Base-by-base conservation (phyloP, 768 basidiomycete genomes). In the Lentinula edodes region DNA sequence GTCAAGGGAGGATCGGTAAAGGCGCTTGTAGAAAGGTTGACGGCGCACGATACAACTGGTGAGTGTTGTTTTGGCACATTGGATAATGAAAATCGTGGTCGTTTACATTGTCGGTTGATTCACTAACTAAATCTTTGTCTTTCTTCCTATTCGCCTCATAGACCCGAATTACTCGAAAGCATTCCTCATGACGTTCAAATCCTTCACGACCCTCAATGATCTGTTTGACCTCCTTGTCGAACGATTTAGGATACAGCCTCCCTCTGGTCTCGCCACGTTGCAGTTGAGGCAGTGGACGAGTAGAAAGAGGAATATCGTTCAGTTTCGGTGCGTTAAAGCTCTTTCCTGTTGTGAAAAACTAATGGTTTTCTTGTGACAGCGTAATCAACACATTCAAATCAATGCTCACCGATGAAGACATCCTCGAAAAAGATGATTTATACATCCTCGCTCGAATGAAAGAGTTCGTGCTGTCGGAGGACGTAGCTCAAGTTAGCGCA, bases 171-270 rank as follows among this genome's bases (percentile, higher is more conserved):
- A 89, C 74, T 90, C 82, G 71, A 88, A 89, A 70, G 88, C 95
- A 0, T 98, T 98, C 82, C 75, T 98, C 65, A 89, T 97, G 85
- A 97, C 96, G 0, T 97, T 93, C 80, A 93, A 95, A 69, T 95
- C 93, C 0, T 98, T 98, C 73, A 92, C 91, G 15, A 88, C 87
- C 5, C 77, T 91, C 50, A 84, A 91, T 60, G 88, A 93, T 52
- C 76, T 98, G 8, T 88, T 96, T 59, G 87, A 93, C 61, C 79
- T 90, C 16, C 85, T 98, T 18, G 82, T 90, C 6, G 79, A 83
- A 48, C 86, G 96, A 16, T 98, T 94, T 75, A 80, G 82, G 66
- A 88, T 95, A 32, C 79, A 83, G 53, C 81, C 91, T 23, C 96
- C 95, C 0, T 78, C 82, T 5, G 86, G 82, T 6, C 69, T 98